phyloP scores from a whole-genome alignment of 345 rosid genomes.

The Aethionema arabicum region DNA sequence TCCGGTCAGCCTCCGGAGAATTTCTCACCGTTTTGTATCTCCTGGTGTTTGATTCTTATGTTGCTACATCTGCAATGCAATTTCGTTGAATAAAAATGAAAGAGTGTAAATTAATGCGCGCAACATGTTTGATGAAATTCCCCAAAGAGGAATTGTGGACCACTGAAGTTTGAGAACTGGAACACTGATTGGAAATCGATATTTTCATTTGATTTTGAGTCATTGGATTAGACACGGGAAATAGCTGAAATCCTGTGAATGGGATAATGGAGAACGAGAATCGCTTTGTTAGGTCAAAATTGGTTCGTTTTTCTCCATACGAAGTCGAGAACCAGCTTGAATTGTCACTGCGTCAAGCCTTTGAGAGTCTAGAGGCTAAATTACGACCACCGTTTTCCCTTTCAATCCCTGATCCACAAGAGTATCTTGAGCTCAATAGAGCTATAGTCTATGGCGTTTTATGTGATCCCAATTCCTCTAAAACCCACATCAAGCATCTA shows the following conservation, averaged over 20 bases:
- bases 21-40: too few species aligned
- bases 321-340: conserved; percentile 60
- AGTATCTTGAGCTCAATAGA: conserved; percentile 51
- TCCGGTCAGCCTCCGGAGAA: too few species aligned
- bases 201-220: too few species aligned
- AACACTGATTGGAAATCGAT: too few species aligned
- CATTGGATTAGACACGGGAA: too few species aligned
- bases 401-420: conserved; percentile 48
- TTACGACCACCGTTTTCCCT: conserved; percentile 66
- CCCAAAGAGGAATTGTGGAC: too few species aligned
- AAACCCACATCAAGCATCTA: conserved; percentile 56
- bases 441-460: conserved; percentile 68
- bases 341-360: conserved; percentile 61
- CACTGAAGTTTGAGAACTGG: too few species aligned
- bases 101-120: too few species aligned
- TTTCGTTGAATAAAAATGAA: too few species aligned
- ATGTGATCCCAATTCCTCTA: conserved; percentile 47
- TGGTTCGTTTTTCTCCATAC: conserved; percentile 40
- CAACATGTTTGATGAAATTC: too few species aligned
- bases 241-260: background rate
- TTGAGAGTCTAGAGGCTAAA: conserved; percentile 42
- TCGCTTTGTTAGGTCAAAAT: conserved; percentile 40
- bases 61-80: too few species aligned
- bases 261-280: conserved; percentile 18
- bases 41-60: too few species aligned